Evolutionary conservation across 192 early-diverging fungal species (phyloP).

Genomic region (Spizellomyces punctatus): DNA sequence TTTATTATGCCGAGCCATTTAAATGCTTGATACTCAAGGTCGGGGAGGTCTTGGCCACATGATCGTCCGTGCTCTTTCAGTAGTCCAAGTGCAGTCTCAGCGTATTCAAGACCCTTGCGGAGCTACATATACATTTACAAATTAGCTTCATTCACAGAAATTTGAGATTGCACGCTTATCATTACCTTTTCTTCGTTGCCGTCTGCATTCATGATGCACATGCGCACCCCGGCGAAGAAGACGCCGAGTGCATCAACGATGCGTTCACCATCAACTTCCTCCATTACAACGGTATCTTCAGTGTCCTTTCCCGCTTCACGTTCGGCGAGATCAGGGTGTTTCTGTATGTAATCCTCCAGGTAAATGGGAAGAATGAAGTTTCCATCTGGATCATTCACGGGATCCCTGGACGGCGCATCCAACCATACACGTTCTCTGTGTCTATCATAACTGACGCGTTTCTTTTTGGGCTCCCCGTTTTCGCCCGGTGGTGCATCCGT

Average conservation of each 20-base stretch:
- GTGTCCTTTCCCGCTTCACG: not conserved
- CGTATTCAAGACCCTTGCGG: conserved; percentile 35
- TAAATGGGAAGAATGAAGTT: not conserved
- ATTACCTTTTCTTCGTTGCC: conserved; percentile 46
- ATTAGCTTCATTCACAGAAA: not conserved
- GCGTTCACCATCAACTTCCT: conserved; percentile 42
- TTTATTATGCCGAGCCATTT: conserved; percentile 45
- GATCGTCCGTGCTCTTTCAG: conserved; percentile 32
- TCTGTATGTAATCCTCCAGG: not conserved
- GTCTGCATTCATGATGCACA: conserved; percentile 29
- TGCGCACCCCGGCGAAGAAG: conserved; percentile 39
- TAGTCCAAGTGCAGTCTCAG: conserved; percentile 45
- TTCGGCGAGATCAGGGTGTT: not conserved
- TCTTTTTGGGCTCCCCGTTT: too few species aligned
- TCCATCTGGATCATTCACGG: not conserved
- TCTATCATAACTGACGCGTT: too few species aligned
- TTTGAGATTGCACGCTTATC: not conserved
- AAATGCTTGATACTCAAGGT: conserved; percentile 29
- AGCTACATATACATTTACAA: conserved; percentile 26
- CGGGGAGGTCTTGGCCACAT: conserved; percentile 4
- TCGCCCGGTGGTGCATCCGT: too few species aligned
- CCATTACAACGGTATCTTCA: conserved; percentile 21
- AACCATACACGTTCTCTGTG: too few species aligned
- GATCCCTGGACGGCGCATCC: not conserved
- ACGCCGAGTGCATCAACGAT: conserved; percentile 51